A percentile compares a stretch with the other conserved stretches of the same genome.
phyloP scores from a whole-genome alignment of 2,329 filamentous ascomycete genomes.

The Colletotrichum liriopes region DNA sequence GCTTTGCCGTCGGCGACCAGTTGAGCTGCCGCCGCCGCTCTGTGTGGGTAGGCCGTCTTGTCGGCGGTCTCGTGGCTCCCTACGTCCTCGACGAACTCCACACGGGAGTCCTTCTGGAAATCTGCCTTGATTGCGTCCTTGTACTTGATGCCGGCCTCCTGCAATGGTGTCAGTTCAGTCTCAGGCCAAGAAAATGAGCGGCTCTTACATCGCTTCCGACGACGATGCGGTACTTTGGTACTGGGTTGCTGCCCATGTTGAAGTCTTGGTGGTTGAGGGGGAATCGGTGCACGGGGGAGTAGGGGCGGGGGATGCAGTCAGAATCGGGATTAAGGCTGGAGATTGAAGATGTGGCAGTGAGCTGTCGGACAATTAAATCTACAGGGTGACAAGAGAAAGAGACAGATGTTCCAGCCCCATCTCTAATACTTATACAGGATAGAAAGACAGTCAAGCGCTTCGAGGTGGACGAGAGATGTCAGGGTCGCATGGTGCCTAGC shows the following conservation, averaged over 20 bases:
- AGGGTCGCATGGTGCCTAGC: neutral
- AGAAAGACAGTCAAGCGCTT: neutral
- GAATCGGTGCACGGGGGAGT: neutral
- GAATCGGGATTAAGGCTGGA: too few relatives aligned
- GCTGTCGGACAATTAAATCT: neutral
- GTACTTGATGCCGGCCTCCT: constrained; percentile 83
- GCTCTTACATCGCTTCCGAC: constrained; percentile 68
- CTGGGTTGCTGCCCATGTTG: constrained; percentile 45
- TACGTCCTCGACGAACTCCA: constrained; percentile 80
- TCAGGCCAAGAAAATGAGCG: neutral
- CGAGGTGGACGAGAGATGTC: neutral
- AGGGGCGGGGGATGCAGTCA: neutral
- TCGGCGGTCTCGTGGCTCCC: constrained; percentile 77
- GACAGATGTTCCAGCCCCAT: neutral
- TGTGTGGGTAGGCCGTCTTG: constrained; percentile 87
- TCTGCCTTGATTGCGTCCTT: constrained; percentile 84
- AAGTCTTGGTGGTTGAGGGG: neutral
- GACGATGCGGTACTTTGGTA: constrained; percentile 65
- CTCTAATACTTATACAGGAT: neutral
- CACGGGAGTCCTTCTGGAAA: constrained; percentile 77
- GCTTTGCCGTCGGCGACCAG: constrained; percentile 75
- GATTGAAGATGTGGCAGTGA: too few relatives aligned
- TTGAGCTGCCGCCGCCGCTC: constrained; percentile 80
- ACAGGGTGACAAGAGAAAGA: neutral
- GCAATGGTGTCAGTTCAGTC: neutral